Conservation (phyloP, 306 rosid genomes). For the Prosopis cineraria region DNA sequence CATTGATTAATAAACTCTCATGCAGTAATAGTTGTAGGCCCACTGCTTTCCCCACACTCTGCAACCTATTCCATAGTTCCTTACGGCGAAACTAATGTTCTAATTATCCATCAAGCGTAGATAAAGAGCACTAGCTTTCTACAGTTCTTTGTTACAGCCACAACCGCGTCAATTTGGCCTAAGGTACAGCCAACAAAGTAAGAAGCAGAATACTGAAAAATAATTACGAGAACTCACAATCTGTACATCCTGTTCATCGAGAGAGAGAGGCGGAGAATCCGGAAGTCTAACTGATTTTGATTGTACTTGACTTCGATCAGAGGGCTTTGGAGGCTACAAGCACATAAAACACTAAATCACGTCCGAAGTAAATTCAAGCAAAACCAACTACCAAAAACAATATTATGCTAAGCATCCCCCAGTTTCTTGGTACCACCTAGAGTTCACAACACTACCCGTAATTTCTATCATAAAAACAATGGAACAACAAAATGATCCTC, state of each 20-base stretch:
- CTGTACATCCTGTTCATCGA: slow-evolving; percentile 86
- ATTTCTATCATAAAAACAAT: background rate
- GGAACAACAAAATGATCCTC: background rate
- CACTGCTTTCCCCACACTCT: background rate
- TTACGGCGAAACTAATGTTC: slow-evolving; percentile 1
- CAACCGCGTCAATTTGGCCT: background rate
- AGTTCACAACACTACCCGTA: background rate
- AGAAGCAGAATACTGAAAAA: slow-evolving; percentile 1
- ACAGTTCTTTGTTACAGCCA: background rate
- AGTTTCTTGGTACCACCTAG: background rate
- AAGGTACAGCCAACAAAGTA: background rate
- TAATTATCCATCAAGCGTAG: background rate
- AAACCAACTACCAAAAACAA: background rate
- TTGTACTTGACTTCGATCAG: slow-evolving; percentile 87
- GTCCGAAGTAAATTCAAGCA: background rate
- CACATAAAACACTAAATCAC: background rate
- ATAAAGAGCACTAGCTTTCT: background rate
- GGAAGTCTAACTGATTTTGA: slow-evolving; percentile 77
- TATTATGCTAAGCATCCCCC: background rate
- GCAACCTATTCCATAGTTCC: background rate
- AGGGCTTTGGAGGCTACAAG: slow-evolving; percentile 72
- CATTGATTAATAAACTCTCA: background rate
- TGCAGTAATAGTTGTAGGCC: background rate
- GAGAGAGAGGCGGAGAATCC: slow-evolving; percentile 74
- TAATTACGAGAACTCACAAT: slow-evolving; percentile 57